These are phyloP conservation scores for Trichosporon sp. DNA, from an alignment of 1,284 basidiomycete genomes.

Conservation along the genomic window DNA sequence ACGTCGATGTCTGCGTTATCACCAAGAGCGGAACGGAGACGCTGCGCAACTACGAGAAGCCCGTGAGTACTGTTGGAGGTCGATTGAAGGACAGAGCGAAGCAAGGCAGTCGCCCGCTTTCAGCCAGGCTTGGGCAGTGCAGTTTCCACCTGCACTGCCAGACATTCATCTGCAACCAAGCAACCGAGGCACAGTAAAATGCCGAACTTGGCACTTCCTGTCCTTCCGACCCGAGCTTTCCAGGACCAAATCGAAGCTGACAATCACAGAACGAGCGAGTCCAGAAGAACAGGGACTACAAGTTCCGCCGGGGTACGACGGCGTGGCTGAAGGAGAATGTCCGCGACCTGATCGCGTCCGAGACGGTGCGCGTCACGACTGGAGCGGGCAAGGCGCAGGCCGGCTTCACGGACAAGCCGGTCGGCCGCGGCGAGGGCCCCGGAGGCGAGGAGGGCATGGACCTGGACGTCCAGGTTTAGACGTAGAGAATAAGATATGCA, in stretches of 20 bases:
- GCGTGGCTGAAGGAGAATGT: conserved; percentile 77
- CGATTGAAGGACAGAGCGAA: background rate
- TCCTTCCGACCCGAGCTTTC: no score
- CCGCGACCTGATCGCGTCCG: conserved; percentile 63
- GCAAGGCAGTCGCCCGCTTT: background rate
- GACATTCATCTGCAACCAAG: no score
- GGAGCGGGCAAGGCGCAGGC: conserved; percentile 43
- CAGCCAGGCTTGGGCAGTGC: background rate
- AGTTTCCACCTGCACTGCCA: no score
- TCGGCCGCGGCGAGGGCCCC: conserved; percentile 25
- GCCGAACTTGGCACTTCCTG: background rate
- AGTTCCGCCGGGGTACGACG: conserved; percentile 79
- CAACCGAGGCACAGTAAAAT: no score
- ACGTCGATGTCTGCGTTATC: conserved; percentile 95
- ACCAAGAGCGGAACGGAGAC: conserved; percentile 75
- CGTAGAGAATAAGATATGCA: conserved; percentile 12
- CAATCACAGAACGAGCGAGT: conserved; percentile 63
- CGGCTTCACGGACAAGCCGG: conserved; percentile 21
- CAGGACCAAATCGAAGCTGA: no score
- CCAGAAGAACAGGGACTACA: conserved; percentile 72
- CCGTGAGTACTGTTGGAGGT: no score
- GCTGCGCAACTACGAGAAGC: conserved; percentile 84
- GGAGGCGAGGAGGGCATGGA: conserved; percentile 20
- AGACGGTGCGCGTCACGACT: conserved; percentile 53
- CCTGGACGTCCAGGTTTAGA: conserved; percentile 11